Evolutionary conservation across 1,284 basidiomycete genomes (phyloP).

Genomic region (Ustilago cynodontis): DNA sequence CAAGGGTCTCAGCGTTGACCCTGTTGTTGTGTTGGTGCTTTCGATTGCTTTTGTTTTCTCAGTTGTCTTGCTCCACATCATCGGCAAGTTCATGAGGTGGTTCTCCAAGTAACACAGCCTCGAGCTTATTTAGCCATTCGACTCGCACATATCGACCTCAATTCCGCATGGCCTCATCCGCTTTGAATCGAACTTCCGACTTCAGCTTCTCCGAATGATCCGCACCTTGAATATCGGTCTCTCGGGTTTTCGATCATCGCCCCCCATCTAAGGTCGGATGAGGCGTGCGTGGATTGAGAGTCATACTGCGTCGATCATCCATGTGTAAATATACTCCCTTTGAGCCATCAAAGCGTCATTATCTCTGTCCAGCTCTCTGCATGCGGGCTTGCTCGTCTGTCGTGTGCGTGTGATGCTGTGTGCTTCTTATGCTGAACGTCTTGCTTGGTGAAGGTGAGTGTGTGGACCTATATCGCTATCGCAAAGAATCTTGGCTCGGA

Average conservation of each 20-base stretch:
- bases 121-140: not conserved
- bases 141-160: not conserved
- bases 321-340: slow-evolving; percentile 1
- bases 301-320: not conserved
- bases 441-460: not conserved
- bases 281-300: not conserved
- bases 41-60: slow-evolving; percentile 98
- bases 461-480: not conserved
- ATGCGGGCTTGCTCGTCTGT: not conserved
- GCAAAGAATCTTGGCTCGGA: not conserved
- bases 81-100: slow-evolving; percentile 90
- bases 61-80: slow-evolving; percentile 98
- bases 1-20: slow-evolving; percentile 96
- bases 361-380: not conserved
- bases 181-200: not conserved
- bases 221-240: not conserved
- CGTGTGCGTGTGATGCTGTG: not conserved
- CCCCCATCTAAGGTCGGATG: not conserved
- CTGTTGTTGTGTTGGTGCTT: slow-evolving; percentile 95
- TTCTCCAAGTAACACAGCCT: slow-evolving; percentile 80
- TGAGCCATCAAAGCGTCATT: not conserved
- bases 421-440: not conserved
- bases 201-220: not conserved
- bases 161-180: not conserved
- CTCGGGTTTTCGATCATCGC: not conserved